Evolutionary conservation across 2,329 filamentous ascomycete species (phyloP).

Genomic region (Chrysoporthe deuterocubensis): DNA sequence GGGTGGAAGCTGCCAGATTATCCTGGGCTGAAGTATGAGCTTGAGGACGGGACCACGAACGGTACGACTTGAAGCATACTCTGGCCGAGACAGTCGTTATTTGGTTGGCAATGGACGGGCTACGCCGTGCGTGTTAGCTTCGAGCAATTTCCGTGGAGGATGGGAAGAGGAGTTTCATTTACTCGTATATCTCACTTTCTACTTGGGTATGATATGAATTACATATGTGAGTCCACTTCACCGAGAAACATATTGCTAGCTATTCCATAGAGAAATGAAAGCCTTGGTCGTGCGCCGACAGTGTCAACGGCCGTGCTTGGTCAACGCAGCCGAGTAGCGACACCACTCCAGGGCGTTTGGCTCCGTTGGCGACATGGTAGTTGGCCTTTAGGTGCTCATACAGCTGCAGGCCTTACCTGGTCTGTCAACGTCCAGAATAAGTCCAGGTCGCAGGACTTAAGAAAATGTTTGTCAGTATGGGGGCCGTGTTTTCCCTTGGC

Average conservation of each 20-base stretch:
- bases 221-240: no score
- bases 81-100: neutral
- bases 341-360: no score
- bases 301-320: no score
- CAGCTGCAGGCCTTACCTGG: no score
- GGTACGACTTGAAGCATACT: neutral
- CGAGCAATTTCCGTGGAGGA: neutral
- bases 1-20: slow-evolving; percentile 27
- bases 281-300: no score
- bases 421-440: no score
- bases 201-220: neutral
- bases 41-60: neutral
- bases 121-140: neutral
- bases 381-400: no score
- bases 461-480: neutral
- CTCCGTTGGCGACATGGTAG: no score
- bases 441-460: neutral
- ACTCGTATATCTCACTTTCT: neutral
- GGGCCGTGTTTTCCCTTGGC: neutral
- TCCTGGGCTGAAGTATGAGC: slow-evolving; percentile 13
- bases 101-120: neutral
- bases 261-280: no score
- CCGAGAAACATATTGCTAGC: no score
- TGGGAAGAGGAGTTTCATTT: neutral
- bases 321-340: no score